phyloP scores from a whole-genome alignment of 208 protist species.

The Tritrichomonas foetus region DNA sequence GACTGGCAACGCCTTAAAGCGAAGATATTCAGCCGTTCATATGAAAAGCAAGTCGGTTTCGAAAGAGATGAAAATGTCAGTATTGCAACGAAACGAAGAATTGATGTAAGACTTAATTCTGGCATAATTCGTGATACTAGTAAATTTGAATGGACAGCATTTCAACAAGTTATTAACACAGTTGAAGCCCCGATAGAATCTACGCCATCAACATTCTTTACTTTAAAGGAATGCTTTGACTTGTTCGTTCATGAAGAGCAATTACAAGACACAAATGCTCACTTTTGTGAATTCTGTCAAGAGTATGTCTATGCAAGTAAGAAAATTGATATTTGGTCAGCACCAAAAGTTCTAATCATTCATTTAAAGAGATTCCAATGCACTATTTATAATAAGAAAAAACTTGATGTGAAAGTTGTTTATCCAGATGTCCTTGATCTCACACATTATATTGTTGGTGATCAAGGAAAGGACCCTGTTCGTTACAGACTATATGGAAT shows the following conservation, averaged over 20 bases:
- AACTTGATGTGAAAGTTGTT: not conserved
- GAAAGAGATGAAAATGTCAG: too few relatives aligned
- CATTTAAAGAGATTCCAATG: slow-evolving; percentile 16
- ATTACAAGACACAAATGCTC: not conserved
- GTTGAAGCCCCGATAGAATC: too few relatives aligned
- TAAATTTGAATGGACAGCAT: not conserved
- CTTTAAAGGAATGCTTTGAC: not conserved
- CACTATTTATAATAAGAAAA: not conserved
- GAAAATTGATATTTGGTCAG: slow-evolving; percentile 28
- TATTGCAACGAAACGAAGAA: not conserved
- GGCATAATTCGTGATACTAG: not conserved
- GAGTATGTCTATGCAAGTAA: not conserved
- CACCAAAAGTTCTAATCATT: slow-evolving; percentile 6
- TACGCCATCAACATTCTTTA: too few relatives aligned
- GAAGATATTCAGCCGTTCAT: too few relatives aligned
- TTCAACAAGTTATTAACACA: too few relatives aligned
- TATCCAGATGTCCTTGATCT: slow-evolving; percentile 26
- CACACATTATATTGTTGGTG: not conserved
- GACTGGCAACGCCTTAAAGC: too few relatives aligned
- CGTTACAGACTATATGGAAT: slow-evolving; percentile 3
- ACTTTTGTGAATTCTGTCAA: not conserved
- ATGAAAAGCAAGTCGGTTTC: too few relatives aligned
- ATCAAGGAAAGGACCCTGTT: not conserved
- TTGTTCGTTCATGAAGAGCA: not conserved
- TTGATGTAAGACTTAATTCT: not conserved